These are phyloP conservation scores for Pleurotus eryngii DNA, from an alignment of 768 basidiomycete genomes.

Conservation along the genomic window DNA sequence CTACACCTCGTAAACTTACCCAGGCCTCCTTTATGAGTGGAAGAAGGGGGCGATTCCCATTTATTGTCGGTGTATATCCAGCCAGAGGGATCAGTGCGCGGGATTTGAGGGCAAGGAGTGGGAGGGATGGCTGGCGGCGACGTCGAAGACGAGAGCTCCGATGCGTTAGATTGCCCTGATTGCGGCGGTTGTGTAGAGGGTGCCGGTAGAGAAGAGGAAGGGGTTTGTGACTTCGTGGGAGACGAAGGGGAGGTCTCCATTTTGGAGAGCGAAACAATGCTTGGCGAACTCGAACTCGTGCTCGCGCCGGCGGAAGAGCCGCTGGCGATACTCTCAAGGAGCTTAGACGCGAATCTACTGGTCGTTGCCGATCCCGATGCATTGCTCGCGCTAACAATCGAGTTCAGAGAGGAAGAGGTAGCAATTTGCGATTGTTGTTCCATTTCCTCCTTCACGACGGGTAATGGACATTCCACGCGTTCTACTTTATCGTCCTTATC, in stretches of 20 bases:
- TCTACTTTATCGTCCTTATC: conserved; percentile 27
- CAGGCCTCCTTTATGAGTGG: conserved; percentile 65
- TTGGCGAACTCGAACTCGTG: not conserved
- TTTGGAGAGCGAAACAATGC: not conserved
- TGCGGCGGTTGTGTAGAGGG: conserved; percentile 13
- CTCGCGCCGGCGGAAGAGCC: not conserved
- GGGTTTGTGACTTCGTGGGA: no score
- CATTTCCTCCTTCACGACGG: conserved; percentile 42
- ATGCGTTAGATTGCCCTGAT: not conserved
- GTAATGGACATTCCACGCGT: conserved; percentile 62
- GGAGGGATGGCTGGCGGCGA: conserved; percentile 19
- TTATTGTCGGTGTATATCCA: conserved; percentile 97
- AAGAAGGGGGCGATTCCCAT: conserved; percentile 62
- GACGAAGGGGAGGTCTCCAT: not conserved
- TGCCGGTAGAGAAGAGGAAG: no score
- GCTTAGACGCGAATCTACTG: not conserved
- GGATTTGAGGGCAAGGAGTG: conserved; percentile 42
- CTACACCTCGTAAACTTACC: conserved; percentile 90
- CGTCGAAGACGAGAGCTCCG: not conserved
- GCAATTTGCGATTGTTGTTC: conserved; percentile 6
- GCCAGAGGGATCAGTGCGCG: conserved; percentile 76
- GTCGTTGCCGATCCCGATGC: not conserved
- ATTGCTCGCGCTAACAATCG: not conserved
- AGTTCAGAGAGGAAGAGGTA: no score
- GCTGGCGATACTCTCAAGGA: not conserved